Conservation (phyloP, 164 flowering plant species). For the Berberis thunbergii region DNA sequence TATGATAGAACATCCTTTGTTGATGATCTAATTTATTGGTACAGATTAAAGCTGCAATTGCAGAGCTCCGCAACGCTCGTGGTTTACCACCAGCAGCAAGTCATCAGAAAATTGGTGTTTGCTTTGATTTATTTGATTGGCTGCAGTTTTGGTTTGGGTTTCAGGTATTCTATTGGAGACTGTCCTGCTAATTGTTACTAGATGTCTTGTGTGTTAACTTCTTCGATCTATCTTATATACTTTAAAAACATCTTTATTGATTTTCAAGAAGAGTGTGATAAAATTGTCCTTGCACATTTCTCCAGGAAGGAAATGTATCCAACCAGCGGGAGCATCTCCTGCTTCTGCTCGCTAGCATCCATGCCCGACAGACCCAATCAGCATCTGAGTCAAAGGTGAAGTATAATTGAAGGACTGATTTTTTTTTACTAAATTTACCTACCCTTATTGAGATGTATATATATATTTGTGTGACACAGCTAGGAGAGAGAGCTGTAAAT, state of each 20-base stretch:
- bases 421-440: background rate
- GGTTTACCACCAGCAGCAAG: constrained; percentile 51
- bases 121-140: constrained; percentile 69
- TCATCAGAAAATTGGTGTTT: constrained; percentile 24
- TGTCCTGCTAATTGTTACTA: background rate
- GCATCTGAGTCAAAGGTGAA: constrained; percentile 44
- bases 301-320: constrained; percentile 73
- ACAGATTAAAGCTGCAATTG: constrained; percentile 76
- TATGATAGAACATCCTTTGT: background rate
- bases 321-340: constrained; percentile 96
- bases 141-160: constrained; percentile 71
- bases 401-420: background rate
- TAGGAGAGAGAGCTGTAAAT: constrained; percentile 61
- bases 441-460: constrained; percentile 3
- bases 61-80: constrained; percentile 52
- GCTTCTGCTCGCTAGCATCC: constrained; percentile 75
- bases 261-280: background rate
- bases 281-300: constrained; percentile 1
- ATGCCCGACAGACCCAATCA: constrained; percentile 41
- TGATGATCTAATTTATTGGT: background rate
- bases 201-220: background rate
- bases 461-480: constrained; percentile 24
- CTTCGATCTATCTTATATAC: too few relatives aligned
- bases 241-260: background rate
- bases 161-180: constrained; percentile 44